phyloP scores from a whole-genome alignment of 805 yeast species.

The Starmerella vitae region DNA sequence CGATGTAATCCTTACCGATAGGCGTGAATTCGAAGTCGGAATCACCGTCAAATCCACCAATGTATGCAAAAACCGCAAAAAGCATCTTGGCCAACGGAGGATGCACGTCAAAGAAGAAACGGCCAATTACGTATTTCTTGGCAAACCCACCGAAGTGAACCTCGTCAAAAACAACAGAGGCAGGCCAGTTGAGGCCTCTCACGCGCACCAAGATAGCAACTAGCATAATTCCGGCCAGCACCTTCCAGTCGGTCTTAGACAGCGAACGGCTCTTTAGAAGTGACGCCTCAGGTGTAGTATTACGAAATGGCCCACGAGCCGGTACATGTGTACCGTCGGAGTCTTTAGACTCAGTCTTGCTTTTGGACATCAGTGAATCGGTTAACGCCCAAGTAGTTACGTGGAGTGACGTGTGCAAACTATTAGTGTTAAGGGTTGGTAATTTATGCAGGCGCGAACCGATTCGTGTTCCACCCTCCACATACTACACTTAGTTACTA shows the following conservation, averaged over 20 bases:
- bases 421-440: too few relatives aligned
- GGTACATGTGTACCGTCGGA: too few relatives aligned
- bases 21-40: conserved; percentile 30
- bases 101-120: conserved; percentile 55
- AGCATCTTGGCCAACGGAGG: conserved; percentile 58
- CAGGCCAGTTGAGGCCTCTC: conserved; percentile 48
- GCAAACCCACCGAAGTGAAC: conserved; percentile 92
- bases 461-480: too few relatives aligned
- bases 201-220: conserved; percentile 50
- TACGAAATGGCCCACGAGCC: conserved; percentile 19
- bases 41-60: conserved; percentile 41
- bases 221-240: conserved; percentile 31
- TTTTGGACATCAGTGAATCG: too few relatives aligned
- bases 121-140: conserved; percentile 53
- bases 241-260: conserved; percentile 17
- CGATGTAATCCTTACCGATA: conserved; percentile 36
- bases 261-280: conserved; percentile 20
- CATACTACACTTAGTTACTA: background rate
- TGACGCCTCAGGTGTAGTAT: conserved; percentile 20
- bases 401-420: too few relatives aligned
- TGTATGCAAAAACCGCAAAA: conserved; percentile 39
- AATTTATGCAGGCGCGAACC: too few relatives aligned
- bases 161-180: conserved; percentile 82
- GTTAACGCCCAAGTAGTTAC: too few relatives aligned
- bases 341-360: too few relatives aligned